A percentile compares a stretch with the other conserved stretches of the same genome.
phyloP scores from a whole-genome alignment of 345 rosid species.

The Rubroshorea leprosula region DNA sequence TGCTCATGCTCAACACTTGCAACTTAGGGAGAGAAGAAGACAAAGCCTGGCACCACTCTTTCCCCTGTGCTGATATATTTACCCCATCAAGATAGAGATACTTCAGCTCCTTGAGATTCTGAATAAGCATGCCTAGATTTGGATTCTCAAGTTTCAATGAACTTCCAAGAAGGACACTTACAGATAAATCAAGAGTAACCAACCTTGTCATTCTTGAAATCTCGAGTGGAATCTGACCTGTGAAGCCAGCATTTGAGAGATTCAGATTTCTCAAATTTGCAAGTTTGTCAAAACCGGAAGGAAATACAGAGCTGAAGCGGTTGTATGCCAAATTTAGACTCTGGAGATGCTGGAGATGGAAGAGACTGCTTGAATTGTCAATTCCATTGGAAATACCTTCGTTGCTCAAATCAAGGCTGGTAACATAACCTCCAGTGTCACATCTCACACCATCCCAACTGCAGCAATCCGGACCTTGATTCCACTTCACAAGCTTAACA shows the following conservation, averaged over 20 bases:
- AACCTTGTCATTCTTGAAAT: too few relatives aligned
- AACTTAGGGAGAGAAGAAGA: slow-evolving; percentile 19
- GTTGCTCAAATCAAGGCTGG: slow-evolving; percentile 25
- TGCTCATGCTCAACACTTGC: slow-evolving; percentile 24
- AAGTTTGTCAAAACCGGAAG: too few relatives aligned
- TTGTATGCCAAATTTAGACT: too few relatives aligned
- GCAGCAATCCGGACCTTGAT: slow-evolving; percentile 17
- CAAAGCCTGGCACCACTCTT: slow-evolving; percentile 26
- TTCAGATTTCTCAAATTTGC: slow-evolving; percentile 21
- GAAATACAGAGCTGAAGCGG: too few relatives aligned
- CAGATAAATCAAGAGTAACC: too few relatives aligned
- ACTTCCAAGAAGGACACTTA: not conserved
- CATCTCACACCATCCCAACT: slow-evolving; percentile 20
- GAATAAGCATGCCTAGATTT: slow-evolving; percentile 17
- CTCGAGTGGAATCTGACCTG: slow-evolving; percentile 31
- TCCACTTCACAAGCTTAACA: slow-evolving; percentile 7
- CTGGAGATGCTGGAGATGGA: too few relatives aligned
- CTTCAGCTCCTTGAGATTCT: slow-evolving; percentile 20
- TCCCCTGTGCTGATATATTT: slow-evolving; percentile 16
- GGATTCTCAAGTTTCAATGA: slow-evolving; percentile 23
- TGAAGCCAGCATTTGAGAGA: slow-evolving; percentile 37
- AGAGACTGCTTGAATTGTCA: slow-evolving; percentile 11
- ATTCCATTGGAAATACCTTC: slow-evolving; percentile 22
- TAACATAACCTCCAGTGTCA: slow-evolving; percentile 17
- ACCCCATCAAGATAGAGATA: too few relatives aligned